Evolutionary conservation across 2,329 filamentous ascomycete species (phyloP).

Genomic region (Apiospora marii): DNA sequence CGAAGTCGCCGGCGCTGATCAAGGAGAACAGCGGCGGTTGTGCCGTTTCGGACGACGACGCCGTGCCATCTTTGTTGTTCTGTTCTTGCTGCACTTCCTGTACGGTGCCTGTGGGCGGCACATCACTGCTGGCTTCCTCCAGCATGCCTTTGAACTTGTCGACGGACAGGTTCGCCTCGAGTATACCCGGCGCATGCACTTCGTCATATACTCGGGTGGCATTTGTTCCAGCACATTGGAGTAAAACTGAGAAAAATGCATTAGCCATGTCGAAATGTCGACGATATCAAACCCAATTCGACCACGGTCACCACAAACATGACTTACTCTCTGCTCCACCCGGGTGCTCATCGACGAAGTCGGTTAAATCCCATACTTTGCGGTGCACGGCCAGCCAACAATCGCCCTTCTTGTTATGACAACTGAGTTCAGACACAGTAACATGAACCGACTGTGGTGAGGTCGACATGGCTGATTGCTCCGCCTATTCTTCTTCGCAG

Average conservation of each 20-base stretch:
- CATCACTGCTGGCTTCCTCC: constrained; percentile 26
- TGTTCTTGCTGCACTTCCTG: background rate
- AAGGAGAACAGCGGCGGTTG: constrained; percentile 61
- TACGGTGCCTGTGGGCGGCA: constrained; percentile 11
- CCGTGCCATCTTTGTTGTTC: background rate
- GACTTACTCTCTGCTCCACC: constrained; percentile 28
- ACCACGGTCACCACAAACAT: background rate
- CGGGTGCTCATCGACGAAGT: constrained; percentile 29
- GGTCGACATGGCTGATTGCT: background rate
- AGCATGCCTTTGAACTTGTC: constrained; percentile 28
- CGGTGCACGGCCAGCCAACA: constrained; percentile 28
- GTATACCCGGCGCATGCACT: constrained; percentile 28
- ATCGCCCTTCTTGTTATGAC: constrained; percentile 26
- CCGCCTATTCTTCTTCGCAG: background rate
- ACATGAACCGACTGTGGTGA: constrained; percentile 18
- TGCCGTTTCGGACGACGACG: background rate
- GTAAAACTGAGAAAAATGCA: constrained; percentile 13
- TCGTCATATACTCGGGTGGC: constrained; percentile 25
- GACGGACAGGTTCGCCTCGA: constrained; percentile 24
- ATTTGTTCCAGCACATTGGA: constrained; percentile 26
- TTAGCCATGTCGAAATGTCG: background rate
- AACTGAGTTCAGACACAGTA: constrained; percentile 22
- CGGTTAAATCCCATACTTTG: constrained; percentile 29
- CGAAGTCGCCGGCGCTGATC: constrained; percentile 69
- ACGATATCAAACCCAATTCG: too few relatives aligned